A percentile compares a stretch with the other conserved stretches of the same genome.
These are phyloP conservation scores for Xylariaceae sp. DNA, from an alignment of 2,329 filamentous ascomycete genomes.

Conservation along the genomic window DNA sequence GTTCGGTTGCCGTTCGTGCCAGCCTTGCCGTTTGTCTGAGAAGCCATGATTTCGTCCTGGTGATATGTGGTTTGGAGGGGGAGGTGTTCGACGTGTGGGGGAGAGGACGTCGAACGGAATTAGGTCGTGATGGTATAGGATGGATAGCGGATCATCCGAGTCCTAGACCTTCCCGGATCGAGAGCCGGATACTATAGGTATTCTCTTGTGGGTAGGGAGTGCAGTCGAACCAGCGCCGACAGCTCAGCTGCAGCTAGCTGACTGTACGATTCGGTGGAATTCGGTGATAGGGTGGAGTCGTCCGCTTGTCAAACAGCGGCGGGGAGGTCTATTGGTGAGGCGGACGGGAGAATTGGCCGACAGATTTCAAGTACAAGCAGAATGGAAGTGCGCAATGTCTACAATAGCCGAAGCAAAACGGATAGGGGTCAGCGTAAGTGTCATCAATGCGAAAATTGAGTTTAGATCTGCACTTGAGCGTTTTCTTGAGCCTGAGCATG, in stretches of 20 bases:
- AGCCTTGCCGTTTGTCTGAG: conserved; percentile 28
- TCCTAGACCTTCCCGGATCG: conserved; percentile 21
- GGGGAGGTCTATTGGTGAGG: conserved; percentile 3
- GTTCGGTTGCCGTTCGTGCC: conserved; percentile 42
- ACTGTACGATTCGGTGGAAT: conserved; percentile 3
- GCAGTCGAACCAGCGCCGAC: neutral
- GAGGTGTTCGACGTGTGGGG: neutral
- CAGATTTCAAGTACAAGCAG: conserved; percentile 8
- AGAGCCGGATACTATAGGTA: conserved; percentile 10
- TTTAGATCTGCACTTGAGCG: too few species aligned
- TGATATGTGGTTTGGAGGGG: conserved; percentile 11
- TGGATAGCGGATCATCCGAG: conserved; percentile 25
- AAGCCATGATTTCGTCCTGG: conserved; percentile 19
- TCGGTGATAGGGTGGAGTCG: too few species aligned
- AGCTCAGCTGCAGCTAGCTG: conserved; percentile 2
- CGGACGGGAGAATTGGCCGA: conserved; percentile 3
- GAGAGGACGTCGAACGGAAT: conserved; percentile 9
- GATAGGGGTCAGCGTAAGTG: neutral
- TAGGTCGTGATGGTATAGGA: conserved; percentile 18
- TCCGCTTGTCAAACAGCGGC: too few species aligned
- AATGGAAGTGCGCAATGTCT: conserved; percentile 14
- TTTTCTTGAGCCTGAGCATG: too few species aligned
- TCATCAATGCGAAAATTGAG: too few species aligned
- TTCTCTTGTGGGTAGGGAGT: conserved; percentile 1
- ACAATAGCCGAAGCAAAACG: conserved; percentile 1